phyloP scores from a whole-genome alignment of 768 basidiomycete genomes.

The Russula foetens region DNA sequence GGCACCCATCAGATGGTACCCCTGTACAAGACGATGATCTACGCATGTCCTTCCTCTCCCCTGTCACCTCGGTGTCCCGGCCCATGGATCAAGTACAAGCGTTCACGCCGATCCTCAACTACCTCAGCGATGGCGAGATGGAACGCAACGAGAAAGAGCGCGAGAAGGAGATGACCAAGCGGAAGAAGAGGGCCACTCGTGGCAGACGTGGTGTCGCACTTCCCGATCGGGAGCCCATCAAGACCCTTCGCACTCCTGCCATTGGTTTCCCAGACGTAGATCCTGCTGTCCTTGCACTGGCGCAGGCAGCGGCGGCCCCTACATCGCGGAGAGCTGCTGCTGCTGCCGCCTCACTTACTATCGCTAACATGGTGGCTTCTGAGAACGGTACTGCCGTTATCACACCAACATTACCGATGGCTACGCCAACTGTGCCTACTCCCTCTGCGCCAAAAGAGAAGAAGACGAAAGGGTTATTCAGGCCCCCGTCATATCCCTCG shows the following conservation, averaged over 20 bases:
- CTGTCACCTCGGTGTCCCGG: slow-evolving; percentile 62
- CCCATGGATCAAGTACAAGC: slow-evolving; percentile 67
- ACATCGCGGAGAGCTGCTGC: slow-evolving; percentile 79
- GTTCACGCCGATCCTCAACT: slow-evolving; percentile 86
- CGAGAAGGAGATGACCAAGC: slow-evolving; percentile 85
- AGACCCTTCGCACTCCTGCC: slow-evolving; percentile 87
- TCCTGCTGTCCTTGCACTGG: slow-evolving; percentile 58
- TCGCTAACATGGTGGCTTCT: slow-evolving; percentile 86
- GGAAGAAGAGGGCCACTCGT: slow-evolving; percentile 78
- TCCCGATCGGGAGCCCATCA: slow-evolving; percentile 87
- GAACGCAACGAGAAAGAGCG: slow-evolving; percentile 86
- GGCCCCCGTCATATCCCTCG: slow-evolving; percentile 51
- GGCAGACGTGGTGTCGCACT: slow-evolving; percentile 72
- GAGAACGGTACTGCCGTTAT: slow-evolving; percentile 69
- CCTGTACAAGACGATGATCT: slow-evolving; percentile 85
- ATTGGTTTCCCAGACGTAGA: slow-evolving; percentile 78
- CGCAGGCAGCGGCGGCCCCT: slow-evolving; percentile 56
- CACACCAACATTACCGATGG: slow-evolving; percentile 37
- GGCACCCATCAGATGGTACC: slow-evolving; percentile 76
- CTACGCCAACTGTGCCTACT: slow-evolving; percentile 28
- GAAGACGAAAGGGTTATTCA: slow-evolving; percentile 65
- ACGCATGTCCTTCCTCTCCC: slow-evolving; percentile 79
- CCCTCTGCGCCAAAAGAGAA: slow-evolving; percentile 49
- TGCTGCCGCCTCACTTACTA: slow-evolving; percentile 72
- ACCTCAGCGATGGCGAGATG: slow-evolving; percentile 82